phyloP scores from a whole-genome alignment of 495 filamentous ascomycete genomes.

The Talaromyces nanjingensis region DNA sequence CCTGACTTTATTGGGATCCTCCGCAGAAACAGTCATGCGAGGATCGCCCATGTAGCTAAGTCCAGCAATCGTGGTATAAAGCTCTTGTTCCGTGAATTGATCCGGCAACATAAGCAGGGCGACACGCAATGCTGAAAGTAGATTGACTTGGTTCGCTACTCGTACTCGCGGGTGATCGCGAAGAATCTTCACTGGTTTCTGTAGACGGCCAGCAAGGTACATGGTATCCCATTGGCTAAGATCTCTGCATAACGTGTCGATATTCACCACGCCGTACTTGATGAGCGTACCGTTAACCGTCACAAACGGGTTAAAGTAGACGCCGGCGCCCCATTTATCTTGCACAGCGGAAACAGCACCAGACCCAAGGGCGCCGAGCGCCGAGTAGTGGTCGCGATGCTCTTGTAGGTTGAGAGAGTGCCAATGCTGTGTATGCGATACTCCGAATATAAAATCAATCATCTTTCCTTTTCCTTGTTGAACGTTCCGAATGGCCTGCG shows the following conservation, averaged over 20 bases:
- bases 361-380: constrained; percentile 76
- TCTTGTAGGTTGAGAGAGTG: constrained; percentile 84
- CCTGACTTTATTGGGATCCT: constrained; percentile 85
- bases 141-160: constrained; percentile 89
- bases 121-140: constrained; percentile 83
- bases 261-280: constrained; percentile 94
- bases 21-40: constrained; percentile 79
- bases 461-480: constrained; percentile 87
- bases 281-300: constrained; percentile 94
- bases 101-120: constrained; percentile 80
- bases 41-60: constrained; percentile 94
- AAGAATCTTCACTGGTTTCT: constrained; percentile 97
- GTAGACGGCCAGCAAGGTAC: constrained; percentile 88
- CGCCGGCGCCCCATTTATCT: constrained; percentile 82
- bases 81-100: constrained; percentile 74
- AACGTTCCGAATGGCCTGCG: constrained; percentile 66
- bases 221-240: constrained; percentile 84
- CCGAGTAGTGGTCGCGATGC: constrained; percentile 89
- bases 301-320: constrained; percentile 96
- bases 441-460: constrained; percentile 98
- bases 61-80: constrained; percentile 83
- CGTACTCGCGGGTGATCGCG: constrained; percentile 87
- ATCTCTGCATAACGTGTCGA: constrained; percentile 80
- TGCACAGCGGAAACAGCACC: constrained; percentile 76
- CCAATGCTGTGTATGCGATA: constrained; percentile 94